Percentiles rank a stretch among this genome's conserved stretches.
phyloP scores from a whole-genome alignment of 2,329 filamentous ascomycete genomes.

The Aotearoamyces nothofagi region DNA sequence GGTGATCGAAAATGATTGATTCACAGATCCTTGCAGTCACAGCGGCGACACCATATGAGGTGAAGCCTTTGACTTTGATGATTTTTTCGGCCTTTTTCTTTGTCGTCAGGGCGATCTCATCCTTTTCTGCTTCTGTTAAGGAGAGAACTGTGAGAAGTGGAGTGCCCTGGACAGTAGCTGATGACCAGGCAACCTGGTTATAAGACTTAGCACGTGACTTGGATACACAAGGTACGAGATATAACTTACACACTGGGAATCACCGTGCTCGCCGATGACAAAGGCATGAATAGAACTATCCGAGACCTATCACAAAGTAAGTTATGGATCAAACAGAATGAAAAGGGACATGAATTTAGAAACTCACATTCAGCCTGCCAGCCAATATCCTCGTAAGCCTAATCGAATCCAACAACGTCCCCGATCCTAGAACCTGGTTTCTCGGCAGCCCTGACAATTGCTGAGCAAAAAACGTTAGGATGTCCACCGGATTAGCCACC shows the following conservation, averaged over 20 bases:
- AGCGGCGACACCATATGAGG: conserved; percentile 32
- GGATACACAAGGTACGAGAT: too few relatives aligned
- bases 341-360: conserved; percentile 16
- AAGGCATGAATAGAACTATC: conserved; percentile 23
- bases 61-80: conserved; percentile 32
- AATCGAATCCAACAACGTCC: conserved; percentile 35
- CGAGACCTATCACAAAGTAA: conserved; percentile 16
- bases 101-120: conserved; percentile 26
- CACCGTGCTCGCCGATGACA: conserved; percentile 32
- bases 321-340: background rate
- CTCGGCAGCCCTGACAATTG: too few relatives aligned
- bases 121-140: conserved; percentile 15
- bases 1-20: conserved; percentile 31
- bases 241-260: conserved; percentile 26
- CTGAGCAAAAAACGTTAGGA: too few relatives aligned
- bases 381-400: conserved; percentile 29
- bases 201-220: conserved; percentile 8
- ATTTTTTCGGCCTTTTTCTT: conserved; percentile 30
- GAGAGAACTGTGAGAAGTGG: conserved; percentile 22
- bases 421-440: too few relatives aligned
- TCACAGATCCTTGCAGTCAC: conserved; percentile 31
- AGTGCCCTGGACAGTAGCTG: conserved; percentile 28
- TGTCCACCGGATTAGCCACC: conserved; percentile 39
- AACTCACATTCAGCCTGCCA: conserved; percentile 21
- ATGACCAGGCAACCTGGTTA: conserved; percentile 18